Evolutionary conservation across 116 monocot species (phyloP), one percentile per base, ranked within the genome.

Genomic region (Cymodocea nodosa): DNA sequence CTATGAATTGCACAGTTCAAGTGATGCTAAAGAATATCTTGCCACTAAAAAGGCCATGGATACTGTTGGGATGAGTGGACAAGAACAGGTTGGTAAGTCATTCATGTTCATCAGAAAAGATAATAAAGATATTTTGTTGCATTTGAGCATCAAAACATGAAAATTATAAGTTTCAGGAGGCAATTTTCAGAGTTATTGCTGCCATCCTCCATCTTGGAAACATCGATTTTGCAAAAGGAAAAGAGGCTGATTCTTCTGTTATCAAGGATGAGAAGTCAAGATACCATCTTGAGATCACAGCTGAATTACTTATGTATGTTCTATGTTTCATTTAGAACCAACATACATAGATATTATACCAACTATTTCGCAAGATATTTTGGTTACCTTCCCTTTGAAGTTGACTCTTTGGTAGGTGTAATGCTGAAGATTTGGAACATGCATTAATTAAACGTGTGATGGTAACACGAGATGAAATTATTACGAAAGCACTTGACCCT

Each of bases 141-240:
- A 16, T n/a, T n/a, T n/a, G n/a, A n/a, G n/a, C n/a, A n/a, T n/a
- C n/a, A n/a, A n/a, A n/a, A n/a, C n/a, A n/a, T n/a, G n/a, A n/a
- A n/a, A n/a, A n/a, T n/a, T n/a, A n/a, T n/a, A n/a, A n/a, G 1
- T 16, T 20, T 71, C 80, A 92, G 92, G 92, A 92, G 56, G 84
- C 83, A 56, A 87, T 92, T 71, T 92, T 92, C 69, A 87, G 87
- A 64, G 87, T 87, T 70, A 80, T 92, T 13, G 92, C 92, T 74
- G 87, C 92, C 59, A 92, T 92, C 75, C 87, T 92, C 73, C 92
- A 92, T 79, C 49, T 92, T 73, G 87, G 92, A 40, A 87, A 92
- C 76, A 79, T 92, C 63, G 60, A 92, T 51, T 92, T 92, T 83
- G 71, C 71, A 2, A 92, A 87, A 63, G 92, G 92, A 54, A 59